Base-by-base conservation (phyloP, 2,329 filamentous ascomycete species). In the Verticillium nonalfalfae region DNA sequence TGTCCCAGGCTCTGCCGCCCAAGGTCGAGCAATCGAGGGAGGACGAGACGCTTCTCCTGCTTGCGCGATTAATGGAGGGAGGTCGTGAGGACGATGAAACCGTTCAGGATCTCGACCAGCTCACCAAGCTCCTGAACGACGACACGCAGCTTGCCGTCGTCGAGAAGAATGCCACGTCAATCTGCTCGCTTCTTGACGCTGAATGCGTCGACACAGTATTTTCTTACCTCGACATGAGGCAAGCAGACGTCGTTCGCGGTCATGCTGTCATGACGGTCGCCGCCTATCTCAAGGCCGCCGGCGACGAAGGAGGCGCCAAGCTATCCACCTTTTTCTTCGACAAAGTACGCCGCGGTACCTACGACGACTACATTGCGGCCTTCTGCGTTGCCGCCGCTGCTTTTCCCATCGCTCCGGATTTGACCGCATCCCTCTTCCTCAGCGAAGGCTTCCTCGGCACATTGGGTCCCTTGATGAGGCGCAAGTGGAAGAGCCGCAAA, bases 331-430 rank as follows among this genome's bases (percentile, higher is more conserved):
- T 95, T 72, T 90, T 97, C 72, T 87, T 87, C 60, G 79, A 84
- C 15, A 86, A 89, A 59, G 81, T 96, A 15, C 78, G 84, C 66
- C 87, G 89, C 65, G 88, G 88, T 59, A 94, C 90, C 31, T 91
- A 93, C 65, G 93, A 97, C 69, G 91, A 96, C 74, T 86, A 96
- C 66, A 91, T 97, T 60, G 82, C 95, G 58, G 93, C 93, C 6
- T 98, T 97, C 73, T 98, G 93, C 59, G 93, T 93, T n/a, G 92
- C 93, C 6, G 87, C 93, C 1, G 86, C 88, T 26, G 85, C 96
- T 9, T 99, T 99, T 72, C 93, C 95, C 1, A 84, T 99, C 59
- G 86, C 91, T 2, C 90, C 92, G 3, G 84, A 88, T 60, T 83
- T 91, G 54, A 91, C 89, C 1, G 83, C 91, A 3, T 81, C 87